A percentile compares a stretch with the other conserved stretches of the same genome.
Evolutionary conservation across 306 rosid species (phyloP).

Genomic region (Hylodesmum podocarpum): DNA sequence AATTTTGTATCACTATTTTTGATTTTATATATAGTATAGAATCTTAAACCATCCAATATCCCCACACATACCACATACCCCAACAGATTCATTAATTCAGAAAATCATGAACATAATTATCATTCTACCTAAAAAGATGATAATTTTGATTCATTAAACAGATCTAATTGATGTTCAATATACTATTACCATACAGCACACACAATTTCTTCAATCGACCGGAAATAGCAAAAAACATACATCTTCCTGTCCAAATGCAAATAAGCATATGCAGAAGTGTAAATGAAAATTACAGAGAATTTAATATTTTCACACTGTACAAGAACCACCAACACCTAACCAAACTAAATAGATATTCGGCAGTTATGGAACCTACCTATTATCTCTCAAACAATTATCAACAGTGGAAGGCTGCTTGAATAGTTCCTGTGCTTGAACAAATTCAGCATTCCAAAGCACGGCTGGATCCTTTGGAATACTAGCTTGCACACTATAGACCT

Average conservation of each 20-base stretch:
- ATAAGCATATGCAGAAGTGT: not conserved
- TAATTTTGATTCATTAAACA: not conserved
- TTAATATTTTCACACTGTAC: not conserved
- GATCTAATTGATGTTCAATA: not conserved
- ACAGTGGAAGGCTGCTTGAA: slow-evolving; percentile 68
- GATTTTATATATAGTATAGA: not conserved
- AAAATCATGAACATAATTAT: not conserved
- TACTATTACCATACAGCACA: not conserved
- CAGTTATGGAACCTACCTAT: slow-evolving; percentile 52
- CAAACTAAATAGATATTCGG: slow-evolving; percentile 6
- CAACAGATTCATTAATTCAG: not conserved
- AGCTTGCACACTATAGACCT: slow-evolving; percentile 91
- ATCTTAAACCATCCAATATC: not conserved
- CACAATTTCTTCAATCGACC: not conserved
- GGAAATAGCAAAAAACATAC: not conserved
- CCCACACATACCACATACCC: not conserved
- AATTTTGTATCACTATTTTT: not conserved
- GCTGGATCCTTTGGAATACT: slow-evolving; percentile 93
- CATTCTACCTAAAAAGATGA: not conserved
- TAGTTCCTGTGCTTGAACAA: slow-evolving; percentile 91
- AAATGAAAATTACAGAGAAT: not conserved
- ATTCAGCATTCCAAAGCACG: slow-evolving; percentile 87
- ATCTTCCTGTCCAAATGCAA: not conserved
- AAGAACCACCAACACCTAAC: not conserved
- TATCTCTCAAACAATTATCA: slow-evolving; percentile 91